Evolutionary conservation across 208 protist genomes (phyloP), one percentile per base, ranked within the genome.

Genomic region (Kentomonas sorsogonicus): DNA sequence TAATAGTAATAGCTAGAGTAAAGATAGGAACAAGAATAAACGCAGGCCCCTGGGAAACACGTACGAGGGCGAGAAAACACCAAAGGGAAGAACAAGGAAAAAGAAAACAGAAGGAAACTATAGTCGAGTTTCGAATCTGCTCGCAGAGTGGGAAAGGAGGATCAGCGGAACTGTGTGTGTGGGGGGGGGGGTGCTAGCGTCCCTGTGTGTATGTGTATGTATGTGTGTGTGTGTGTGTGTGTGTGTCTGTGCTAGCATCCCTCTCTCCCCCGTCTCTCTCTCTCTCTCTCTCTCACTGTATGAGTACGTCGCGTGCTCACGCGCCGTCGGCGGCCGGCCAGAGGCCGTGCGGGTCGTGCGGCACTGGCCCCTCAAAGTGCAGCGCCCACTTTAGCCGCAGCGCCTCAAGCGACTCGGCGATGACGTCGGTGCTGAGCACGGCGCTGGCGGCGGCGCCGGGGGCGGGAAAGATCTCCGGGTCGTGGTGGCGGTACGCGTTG

Each of bases 351-450:
- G 81, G 69, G 47, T 92, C 85, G 53, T 45, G 34, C 44, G 85
- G 85, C 6, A 74, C 62, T 26, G 74, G 61, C 3, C 75, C 80
- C 27, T 79, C 74, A 30, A 92, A 66, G 72, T 92, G 85, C 51
- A 76, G 64, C 53, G 46, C 29, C 79, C 85, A 89, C 64, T 89
- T 88, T 53, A 83, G 66, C 34, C 65, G 68, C 52, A 92, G 40
- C 25, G 89, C 43, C 18, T 76, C 56, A 23, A 89, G 73, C n/a
- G 81, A 80, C 23, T 72, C 53, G 31, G 70, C 60, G 5, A 89
- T 62, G 6, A 76, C 73, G 23, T 75, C 67, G 18, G 41, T 56
- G 22, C 69, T 51, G 23, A 77, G 31, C 41, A 74, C 55, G n/a
- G 60, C 45, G 6, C 40, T 22, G 25, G 51, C 20, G 15, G 75